Evolutionary conservation across 805 yeast species (phyloP), one percentile per base, ranked within the genome.

Genomic region (Ogataea parapolymorpha): DNA sequence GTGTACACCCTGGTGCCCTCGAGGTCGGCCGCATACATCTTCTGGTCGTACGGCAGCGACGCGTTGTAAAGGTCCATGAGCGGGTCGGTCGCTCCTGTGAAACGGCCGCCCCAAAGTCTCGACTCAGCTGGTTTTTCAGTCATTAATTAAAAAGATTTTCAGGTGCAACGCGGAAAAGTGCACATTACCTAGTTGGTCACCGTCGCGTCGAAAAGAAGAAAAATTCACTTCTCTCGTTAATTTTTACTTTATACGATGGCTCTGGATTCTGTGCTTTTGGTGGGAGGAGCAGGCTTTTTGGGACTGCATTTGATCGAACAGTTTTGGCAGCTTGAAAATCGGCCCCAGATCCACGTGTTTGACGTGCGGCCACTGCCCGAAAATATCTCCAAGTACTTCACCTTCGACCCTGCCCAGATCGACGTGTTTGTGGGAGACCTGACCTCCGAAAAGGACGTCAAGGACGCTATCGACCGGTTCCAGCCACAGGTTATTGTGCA

Each of bases 101-200:
- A 91, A 66, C 99, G 79, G 56, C 98, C 99, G 56, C 99, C 99
- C 99, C 99, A 91, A 51, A 91, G 72, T 64, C 82, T 90, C 55
- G 71, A 73, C 66, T 83, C 89, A 22, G 81, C 67, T 51, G 81
- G 80, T 53, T 74, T 63, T 26, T 62, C 61, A 25, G 39, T 35
- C 44, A 35, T 35, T 7, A 12, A 22, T 5, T 18, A 32, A 16
- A 28, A 24, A 18, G 27, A 27, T 34, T 33, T 34, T 24, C 25
- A 20, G 17, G 35, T 39, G 38, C 48, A 42, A 26, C 44, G 45
- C 45, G 48, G 42, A 26, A 28, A 27, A 28, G 22, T 11, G 25
- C 16, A 35, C 16, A 34, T 33, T 25, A 16, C 37, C 35, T 28
- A 26, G 29, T 31, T 23, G 3, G 35, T 32, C 12, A 15, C 31